phyloP scores from a whole-genome alignment of 192 early-diverging fungal species.

The Powellomyces hirtus region DNA sequence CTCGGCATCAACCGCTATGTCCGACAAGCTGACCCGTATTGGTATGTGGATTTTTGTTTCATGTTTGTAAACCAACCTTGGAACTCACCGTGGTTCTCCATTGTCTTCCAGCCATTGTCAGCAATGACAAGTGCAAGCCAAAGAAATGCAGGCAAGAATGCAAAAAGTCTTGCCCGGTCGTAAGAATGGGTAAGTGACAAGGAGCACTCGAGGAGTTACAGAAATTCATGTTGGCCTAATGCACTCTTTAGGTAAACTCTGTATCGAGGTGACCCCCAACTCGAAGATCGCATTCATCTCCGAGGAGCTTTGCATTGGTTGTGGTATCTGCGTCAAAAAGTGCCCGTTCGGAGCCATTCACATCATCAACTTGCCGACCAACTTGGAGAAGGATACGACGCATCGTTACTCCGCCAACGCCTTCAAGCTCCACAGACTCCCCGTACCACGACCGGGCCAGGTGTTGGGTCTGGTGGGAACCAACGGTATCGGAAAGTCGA shows the following conservation, averaged over 20 bases:
- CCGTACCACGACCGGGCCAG: constrained; percentile 92
- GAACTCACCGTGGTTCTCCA: neutral
- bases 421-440: constrained; percentile 96
- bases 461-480: constrained; percentile 96
- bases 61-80: neutral
- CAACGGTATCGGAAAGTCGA: constrained; percentile 83
- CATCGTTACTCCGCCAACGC: constrained; percentile 96
- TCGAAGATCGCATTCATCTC: constrained; percentile 92
- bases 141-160: constrained; percentile 99
- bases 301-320: constrained; percentile 95
- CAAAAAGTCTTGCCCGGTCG: constrained; percentile 94
- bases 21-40: constrained; percentile 86
- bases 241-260: constrained; percentile 85
- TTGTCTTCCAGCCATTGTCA: constrained; percentile 74
- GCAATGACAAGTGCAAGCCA: constrained; percentile 94
- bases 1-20: no score
- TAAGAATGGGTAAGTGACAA: constrained; percentile 88
- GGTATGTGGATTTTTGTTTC: constrained; percentile 24
- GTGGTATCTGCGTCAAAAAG: constrained; percentile 96
- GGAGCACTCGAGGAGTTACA: no score
- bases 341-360: constrained; percentile 92
- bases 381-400: constrained; percentile 89
- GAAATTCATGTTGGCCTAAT: no score
- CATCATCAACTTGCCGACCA: constrained; percentile 96
- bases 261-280: constrained; percentile 85